Base-by-base conservation (phyloP, 768 basidiomycete genomes). In the Suillus americanus region DNA sequence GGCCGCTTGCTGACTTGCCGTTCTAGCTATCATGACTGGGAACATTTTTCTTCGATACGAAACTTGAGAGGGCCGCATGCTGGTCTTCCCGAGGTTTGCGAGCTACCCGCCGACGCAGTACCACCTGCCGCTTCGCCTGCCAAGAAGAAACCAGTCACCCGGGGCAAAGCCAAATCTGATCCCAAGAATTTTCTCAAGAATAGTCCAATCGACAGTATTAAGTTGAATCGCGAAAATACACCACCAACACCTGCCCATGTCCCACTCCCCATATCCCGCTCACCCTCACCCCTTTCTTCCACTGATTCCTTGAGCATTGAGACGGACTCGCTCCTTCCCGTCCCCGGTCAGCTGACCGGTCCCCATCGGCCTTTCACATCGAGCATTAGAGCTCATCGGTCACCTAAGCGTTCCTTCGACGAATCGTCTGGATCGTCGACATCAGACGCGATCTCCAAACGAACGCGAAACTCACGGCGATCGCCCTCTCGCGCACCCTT, bases 31-130 rank as follows among this genome's bases (percentile, higher is more conserved):
- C 90, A 95, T 71, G 92, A 95, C 74, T 95, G 92, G 92, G 94
- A 97, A 72, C 95, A 97, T 73, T 97, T 95, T 71, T 94, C 92
- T 14, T 92, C 90, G n/a, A 92, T 97, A 64, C 90, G 95, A 54
- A 95, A 94, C 74, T 79, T 95, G 61, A 81, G 81, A 18, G 95
- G 95, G 2, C 95, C 94, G 0, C 94, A 95, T 73, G 79, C 85
- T 0, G 95, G 93, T 9, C 79, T 88, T 18, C 92, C 92, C 3
- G 76, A 77, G 61, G 86, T 93, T 2, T 71, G 75, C 50, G 92
- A 94, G 75, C 74, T 72, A 18, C 67, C 77, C 23, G 73, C 78
- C 10, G 71, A 72, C n/a, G 62, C 74, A 16, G 78, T 72, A 8
- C 72, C 72, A 54, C 63, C 74, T 30, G 68, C 73, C 12, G 67